Base-by-base conservation (phyloP, 352 stramenopile genomes). In the Phytopythium boreale region DNA sequence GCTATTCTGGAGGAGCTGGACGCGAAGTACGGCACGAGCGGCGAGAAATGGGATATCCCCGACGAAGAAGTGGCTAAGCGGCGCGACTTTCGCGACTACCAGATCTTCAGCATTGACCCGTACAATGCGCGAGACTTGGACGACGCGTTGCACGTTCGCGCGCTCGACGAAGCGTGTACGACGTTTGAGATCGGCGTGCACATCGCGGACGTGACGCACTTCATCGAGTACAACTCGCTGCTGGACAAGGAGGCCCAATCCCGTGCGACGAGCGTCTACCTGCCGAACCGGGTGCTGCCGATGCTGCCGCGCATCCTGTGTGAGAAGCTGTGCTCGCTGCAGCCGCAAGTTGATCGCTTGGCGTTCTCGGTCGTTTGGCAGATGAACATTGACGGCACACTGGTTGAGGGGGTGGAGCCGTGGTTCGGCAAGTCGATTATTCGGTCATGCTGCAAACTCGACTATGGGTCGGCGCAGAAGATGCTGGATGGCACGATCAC, bases 371-470 rank as follows among this genome's bases (percentile, higher is more conserved):
- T 97, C 29, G 87, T 99, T 20, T 99, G 97, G 96, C 91, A 84
- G 47, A 99, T 99, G 97, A 95, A 98, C 67, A 63, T 83, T 1
- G 94, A 99, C 72, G 97, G 97, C 14, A 97, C 77, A 0, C 69
- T 99, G 27, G 87, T 96, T 2, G 79, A 92, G 17, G 89, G 88
- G 19, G 78, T 77, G n/a, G 74, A 81, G 44, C 89, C 98, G 34
- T 99, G 96, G 96, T 99, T 99, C 68, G 96, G 97, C 52, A 92
- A 97, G 68, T 98, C 90, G 8, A 89, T 99, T n/a, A 99, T 99
- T 61, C 95, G 95, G n/a, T 98, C 92, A 15, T 98, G 96, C 61
- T 96, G 90, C 76, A 88, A 96, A 72, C 79, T 99, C 22, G 96
- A 99, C 72, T 99, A 99, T 63, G 82, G 82, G 9, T 98, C 95